Evolutionary conservation across 2,329 filamentous ascomycete genomes (phyloP), one percentile per base, ranked within the genome.

Genomic region (Aspergillus piperis): DNA sequence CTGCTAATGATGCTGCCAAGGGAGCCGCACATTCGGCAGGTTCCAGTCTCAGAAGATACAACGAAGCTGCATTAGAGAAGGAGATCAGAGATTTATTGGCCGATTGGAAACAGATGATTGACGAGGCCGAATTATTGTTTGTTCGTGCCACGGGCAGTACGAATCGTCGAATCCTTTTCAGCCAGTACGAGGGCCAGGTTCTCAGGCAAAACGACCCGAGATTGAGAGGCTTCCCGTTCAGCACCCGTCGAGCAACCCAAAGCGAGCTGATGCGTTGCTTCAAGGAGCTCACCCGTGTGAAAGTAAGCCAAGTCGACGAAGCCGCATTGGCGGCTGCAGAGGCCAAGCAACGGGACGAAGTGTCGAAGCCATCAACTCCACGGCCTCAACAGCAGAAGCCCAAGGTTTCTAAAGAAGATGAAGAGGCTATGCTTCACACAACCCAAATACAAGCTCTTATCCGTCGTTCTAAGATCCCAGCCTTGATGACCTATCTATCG

Each of bases 231-330:
- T 97, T 99, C 64, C 95, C 95, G 0, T 99, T 99, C 75, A 96
- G 85, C 74, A 99, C 95, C 8, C 86, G 92, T 11, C 84, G 95
- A 59, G 92, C 95, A 0, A 99, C 95, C 0, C 93, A 98, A 71
- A 91, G 90, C 51, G 95, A 99, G 75, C 86, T 99, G 0, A 95
- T 98, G 90, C 87, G 94, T 41, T 90, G 90, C 0, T 99, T 97
- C 70, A 90, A 96, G 63, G 95, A 99, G 78, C 83, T 99, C 32
- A 99, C 95, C 0, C 84, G 95, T 15, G 84, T 97, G 15, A 97
- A 99, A 76, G 84, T 96, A 50, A 87, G 86, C 52, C 89, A 90
- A 63, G 84, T 98, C 27, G 84, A 91, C 60, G 89, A 92, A 64
- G 83, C 81, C 3, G 83, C 87, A 11, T 75, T 88, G 6, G 78